phyloP scores from a whole-genome alignment of 495 filamentous ascomycete genomes.

The Amphirosellinia nigrospora region DNA sequence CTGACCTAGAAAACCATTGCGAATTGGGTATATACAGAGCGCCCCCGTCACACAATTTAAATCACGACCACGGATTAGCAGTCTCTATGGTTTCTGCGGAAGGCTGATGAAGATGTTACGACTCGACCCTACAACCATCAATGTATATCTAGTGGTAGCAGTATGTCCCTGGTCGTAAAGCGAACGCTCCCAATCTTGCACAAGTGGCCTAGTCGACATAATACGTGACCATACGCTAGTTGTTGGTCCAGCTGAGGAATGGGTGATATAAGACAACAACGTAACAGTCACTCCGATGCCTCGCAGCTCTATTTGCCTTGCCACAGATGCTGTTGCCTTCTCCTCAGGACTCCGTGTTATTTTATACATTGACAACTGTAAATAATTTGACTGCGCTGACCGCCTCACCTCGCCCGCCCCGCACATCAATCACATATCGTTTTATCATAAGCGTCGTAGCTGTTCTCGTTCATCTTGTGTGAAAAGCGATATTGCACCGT shows the following conservation, averaged over 20 bases:
- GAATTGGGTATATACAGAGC: background rate
- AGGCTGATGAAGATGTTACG: background rate
- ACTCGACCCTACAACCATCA: background rate
- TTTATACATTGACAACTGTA: background rate
- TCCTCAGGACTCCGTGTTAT: background rate
- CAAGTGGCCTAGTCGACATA: background rate
- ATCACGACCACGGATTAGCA: background rate
- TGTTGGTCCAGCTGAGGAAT: constrained; percentile 18
- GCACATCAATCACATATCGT: background rate
- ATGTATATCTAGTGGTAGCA: background rate
- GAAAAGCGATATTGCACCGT: background rate
- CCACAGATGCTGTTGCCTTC: constrained; percentile 9
- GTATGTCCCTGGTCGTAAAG: background rate
- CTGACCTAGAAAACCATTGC: background rate
- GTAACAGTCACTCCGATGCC: constrained; percentile 11
- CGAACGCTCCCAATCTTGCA: constrained; percentile 2
- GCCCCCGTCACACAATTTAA: background rate
- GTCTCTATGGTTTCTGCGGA: background rate
- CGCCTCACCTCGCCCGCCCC: background rate
- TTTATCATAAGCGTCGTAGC: background rate
- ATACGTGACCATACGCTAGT: constrained; percentile 1
- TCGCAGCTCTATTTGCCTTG: constrained; percentile 17
- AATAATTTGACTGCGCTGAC: background rate
- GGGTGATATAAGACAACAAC: constrained; percentile 15
- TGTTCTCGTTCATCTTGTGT: background rate